Conservation (phyloP, 306 rosid species). For the Mimosa pudica region DNA sequence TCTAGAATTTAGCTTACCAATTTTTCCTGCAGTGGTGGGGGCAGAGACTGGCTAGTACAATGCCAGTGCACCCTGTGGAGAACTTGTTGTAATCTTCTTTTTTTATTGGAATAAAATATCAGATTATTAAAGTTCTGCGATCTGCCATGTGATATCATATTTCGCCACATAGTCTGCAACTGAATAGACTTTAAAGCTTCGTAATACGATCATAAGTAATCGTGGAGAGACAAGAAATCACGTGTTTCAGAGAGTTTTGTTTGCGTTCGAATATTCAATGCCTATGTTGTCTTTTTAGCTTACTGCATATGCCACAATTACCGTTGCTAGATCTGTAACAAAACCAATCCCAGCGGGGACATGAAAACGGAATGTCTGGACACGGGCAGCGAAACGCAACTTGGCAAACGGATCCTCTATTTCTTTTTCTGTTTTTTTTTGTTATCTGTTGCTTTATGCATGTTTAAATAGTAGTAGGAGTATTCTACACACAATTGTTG, state of each 20-base stretch:
- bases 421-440: background rate
- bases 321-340: constrained; percentile 49
- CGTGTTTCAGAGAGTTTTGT: constrained; percentile 43
- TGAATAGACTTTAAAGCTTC: background rate
- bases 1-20: constrained; percentile 21
- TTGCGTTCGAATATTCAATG: constrained; percentile 21
- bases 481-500: background rate
- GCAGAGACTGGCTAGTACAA: background rate
- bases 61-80: constrained; percentile 50
- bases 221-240: background rate
- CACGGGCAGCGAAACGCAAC: background rate
- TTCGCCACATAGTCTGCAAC: background rate
- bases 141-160: background rate
- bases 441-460: background rate
- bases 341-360: constrained; percentile 4
- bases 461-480: background rate
- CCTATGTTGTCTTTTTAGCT: constrained; percentile 33
- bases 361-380: constrained; percentile 37
- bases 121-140: background rate
- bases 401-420: background rate
- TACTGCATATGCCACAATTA: constrained; percentile 29
- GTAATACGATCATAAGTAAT: background rate
- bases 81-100: constrained; percentile 27
- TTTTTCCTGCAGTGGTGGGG: constrained; percentile 51
- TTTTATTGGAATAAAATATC: background rate